Percentiles rank a stretch among this genome's conserved stretches.
phyloP scores from a whole-genome alignment of 2,329 filamentous ascomycete species.

The Ceratocystis cubensis region DNA sequence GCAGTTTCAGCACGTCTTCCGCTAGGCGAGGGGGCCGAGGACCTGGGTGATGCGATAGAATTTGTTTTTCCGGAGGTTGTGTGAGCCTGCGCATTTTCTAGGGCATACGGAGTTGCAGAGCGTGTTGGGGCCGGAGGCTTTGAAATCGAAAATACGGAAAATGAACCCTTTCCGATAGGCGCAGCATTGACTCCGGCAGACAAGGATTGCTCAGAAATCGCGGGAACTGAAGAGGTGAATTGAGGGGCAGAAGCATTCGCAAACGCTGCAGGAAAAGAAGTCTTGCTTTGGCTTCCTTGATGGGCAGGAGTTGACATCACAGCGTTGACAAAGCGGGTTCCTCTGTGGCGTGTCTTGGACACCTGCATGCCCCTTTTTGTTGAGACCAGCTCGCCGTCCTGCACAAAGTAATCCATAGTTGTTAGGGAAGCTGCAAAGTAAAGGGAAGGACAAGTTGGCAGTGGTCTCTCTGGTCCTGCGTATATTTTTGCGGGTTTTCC shows the following conservation, averaged over 20 bases:
- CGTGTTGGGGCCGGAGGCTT: slow-evolving; percentile 11
- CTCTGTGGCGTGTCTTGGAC: slow-evolving; percentile 32
- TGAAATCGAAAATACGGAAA: slow-evolving; percentile 20
- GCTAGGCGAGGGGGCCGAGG: too few species aligned
- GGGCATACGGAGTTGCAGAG: background rate
- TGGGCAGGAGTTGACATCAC: slow-evolving; percentile 21
- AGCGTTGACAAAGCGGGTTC: slow-evolving; percentile 32
- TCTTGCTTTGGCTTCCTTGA: background rate
- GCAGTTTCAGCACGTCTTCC: too few species aligned
- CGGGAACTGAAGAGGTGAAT: background rate
- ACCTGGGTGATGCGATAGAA: too few species aligned
- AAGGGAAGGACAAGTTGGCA: background rate
- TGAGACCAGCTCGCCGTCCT: slow-evolving; percentile 30
- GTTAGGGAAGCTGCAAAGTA: background rate
- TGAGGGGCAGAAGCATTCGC: background rate
- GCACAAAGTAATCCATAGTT: slow-evolving; percentile 31
- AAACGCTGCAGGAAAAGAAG: background rate
- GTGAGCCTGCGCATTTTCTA: background rate
- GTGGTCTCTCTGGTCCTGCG: background rate
- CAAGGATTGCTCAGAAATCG: background rate
- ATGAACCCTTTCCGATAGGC: slow-evolving; percentile 6
- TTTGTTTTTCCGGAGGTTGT: too few species aligned
- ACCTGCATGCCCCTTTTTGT: slow-evolving; percentile 32
- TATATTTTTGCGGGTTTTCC: background rate
- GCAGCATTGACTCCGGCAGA: background rate